Conservation (phyloP, 2,329 filamentous ascomycete genomes). For the Furcasterigmium furcatum region DNA sequence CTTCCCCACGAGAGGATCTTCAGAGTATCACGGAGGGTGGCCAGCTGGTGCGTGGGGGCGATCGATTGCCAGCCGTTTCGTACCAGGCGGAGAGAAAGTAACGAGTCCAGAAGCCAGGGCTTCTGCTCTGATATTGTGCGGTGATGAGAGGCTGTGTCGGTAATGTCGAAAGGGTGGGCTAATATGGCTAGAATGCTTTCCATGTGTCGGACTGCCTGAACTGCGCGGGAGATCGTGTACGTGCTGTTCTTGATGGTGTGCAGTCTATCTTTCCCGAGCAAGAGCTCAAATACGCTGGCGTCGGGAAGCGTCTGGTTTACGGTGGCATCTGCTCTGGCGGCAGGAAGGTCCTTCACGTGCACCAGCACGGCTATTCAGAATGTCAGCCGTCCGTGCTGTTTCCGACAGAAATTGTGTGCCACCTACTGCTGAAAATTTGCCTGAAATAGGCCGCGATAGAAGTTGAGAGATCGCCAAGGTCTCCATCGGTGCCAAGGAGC, state of each 20-base stretch:
- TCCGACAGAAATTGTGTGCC: background rate
- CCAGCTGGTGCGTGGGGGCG: slow-evolving; percentile 5
- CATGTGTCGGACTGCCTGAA: slow-evolving; percentile 45
- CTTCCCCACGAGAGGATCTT: background rate
- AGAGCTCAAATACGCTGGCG: slow-evolving; percentile 29
- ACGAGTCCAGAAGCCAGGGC: slow-evolving; percentile 48
- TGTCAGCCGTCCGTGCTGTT: slow-evolving; percentile 15
- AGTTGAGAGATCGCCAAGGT: slow-evolving; percentile 44
- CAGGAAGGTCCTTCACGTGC: slow-evolving; percentile 19
- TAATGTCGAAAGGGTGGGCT: slow-evolving; percentile 31
- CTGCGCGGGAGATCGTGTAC: slow-evolving; percentile 34
- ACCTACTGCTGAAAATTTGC: slow-evolving; percentile 42
- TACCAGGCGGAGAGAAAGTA: slow-evolving; percentile 36
- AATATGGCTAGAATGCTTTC: slow-evolving; percentile 40
- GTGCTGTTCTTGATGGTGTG: slow-evolving; percentile 23
- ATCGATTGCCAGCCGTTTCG: slow-evolving; percentile 32
- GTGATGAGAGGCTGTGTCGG: slow-evolving; percentile 8
- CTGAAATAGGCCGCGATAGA: slow-evolving; percentile 47
- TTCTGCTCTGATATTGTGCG: slow-evolving; percentile 34
- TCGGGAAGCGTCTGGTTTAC: slow-evolving; percentile 5
- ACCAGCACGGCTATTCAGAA: slow-evolving; percentile 23
- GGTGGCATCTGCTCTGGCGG: slow-evolving; percentile 16
- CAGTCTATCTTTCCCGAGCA: slow-evolving; percentile 21
- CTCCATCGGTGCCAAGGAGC: slow-evolving; percentile 36
- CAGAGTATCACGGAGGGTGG: background rate